Evolutionary conservation across 805 yeast genomes (phyloP).

Genomic region (Candida insectorum): DNA sequence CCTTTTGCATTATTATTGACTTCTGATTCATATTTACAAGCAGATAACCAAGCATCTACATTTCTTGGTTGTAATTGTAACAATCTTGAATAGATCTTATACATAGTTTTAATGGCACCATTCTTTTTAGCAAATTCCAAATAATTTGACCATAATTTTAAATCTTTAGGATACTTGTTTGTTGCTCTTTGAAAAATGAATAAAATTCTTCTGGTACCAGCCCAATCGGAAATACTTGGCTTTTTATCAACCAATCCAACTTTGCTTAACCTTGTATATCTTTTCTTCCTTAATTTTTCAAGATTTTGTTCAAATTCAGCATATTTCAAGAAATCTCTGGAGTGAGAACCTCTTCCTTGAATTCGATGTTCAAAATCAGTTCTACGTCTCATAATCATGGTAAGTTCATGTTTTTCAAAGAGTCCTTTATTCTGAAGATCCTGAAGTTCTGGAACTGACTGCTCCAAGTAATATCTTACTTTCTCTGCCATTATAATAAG

Average conservation of each 20-base stretch:
- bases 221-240: constrained; percentile 79
- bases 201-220: constrained; percentile 74
- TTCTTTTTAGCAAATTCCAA: constrained; percentile 63
- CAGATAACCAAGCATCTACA: constrained; percentile 87
- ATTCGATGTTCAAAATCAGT: constrained; percentile 94
- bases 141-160: constrained; percentile 75
- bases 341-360: constrained; percentile 75
- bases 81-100: constrained; percentile 72
- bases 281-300: constrained; percentile 71
- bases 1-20: constrained; percentile 84
- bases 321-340: constrained; percentile 75
- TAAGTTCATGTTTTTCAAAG: constrained; percentile 78
- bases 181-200: constrained; percentile 84
- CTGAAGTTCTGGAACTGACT: constrained; percentile 86
- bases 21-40: constrained; percentile 92
- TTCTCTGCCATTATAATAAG: constrained; percentile 34
- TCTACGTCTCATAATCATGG: constrained; percentile 83
- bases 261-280: constrained; percentile 59
- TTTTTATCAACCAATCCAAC: constrained; percentile 55
- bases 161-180: constrained; percentile 71
- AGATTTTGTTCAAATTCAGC: constrained; percentile 76
- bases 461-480: constrained; percentile 54
- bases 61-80: constrained; percentile 89
- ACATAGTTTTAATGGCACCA: constrained; percentile 69
- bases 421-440: constrained; percentile 79